These are phyloP conservation scores for Ganoderma boninense DNA, from an alignment of 1,284 basidiomycete species.

Conservation along the genomic window DNA sequence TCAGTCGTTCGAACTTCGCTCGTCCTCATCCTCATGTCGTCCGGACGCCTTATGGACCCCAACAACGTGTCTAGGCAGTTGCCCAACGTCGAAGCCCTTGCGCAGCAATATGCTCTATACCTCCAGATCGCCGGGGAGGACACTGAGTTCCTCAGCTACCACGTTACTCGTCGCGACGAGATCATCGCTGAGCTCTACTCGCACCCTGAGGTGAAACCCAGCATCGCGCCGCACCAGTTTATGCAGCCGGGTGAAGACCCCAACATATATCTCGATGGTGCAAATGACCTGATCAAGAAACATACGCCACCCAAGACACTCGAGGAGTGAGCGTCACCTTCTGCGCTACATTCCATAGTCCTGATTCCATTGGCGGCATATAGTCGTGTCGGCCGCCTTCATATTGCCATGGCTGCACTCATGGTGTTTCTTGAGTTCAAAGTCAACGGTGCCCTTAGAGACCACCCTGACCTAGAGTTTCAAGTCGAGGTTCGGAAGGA, in stretches of 20 bases:
- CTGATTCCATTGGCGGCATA: not conserved
- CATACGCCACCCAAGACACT: conserved; percentile 21
- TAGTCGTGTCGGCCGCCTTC: conserved; percentile 18
- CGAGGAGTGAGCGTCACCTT: conserved; percentile 12
- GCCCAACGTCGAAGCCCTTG: not conserved
- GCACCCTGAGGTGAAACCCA: conserved; percentile 6
- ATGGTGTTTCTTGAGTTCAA: conserved; percentile 21
- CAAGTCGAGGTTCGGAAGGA: not conserved
- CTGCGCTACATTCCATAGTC: not conserved
- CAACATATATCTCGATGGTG: conserved; percentile 12
- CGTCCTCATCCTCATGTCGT: not conserved
- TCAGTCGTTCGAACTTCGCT: too few species aligned
- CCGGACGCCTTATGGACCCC: not conserved
- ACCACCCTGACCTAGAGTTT: conserved; percentile 6
- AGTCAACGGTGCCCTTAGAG: conserved; percentile 1
- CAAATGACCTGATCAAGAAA: conserved; percentile 13
- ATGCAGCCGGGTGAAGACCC: not conserved
- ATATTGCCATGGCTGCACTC: conserved; percentile 8
- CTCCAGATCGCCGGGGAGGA: conserved; percentile 11
- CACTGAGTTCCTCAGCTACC: conserved; percentile 10
- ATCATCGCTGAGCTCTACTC: conserved; percentile 17
- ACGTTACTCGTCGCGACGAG: conserved; percentile 16
- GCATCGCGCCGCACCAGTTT: not conserved
- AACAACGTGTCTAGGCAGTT: not conserved
- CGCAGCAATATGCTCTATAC: conserved; percentile 3